Conservation (phyloP, 352 stramenopile species). For the Aphanomyces astaci region DNA sequence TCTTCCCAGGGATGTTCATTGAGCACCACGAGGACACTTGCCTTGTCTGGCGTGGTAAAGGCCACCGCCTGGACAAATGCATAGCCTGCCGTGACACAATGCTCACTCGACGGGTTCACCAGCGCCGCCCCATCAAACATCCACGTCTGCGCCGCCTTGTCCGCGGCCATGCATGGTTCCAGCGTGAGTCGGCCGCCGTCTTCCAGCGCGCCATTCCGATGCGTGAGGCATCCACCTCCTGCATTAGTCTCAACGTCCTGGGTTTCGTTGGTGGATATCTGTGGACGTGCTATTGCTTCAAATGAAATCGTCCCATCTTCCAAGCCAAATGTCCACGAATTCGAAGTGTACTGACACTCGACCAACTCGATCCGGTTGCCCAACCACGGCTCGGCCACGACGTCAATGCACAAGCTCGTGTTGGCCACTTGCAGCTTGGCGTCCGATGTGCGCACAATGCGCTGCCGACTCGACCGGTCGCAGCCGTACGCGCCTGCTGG, state of each 20-base stretch:
- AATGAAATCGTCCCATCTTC: constrained; percentile 45
- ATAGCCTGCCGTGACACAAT: constrained; percentile 76
- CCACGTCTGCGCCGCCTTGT: constrained; percentile 40
- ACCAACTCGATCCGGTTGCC: constrained; percentile 54
- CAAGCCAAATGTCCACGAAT: constrained; percentile 53
- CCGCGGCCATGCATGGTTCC: constrained; percentile 21
- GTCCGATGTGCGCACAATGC: constrained; percentile 44
- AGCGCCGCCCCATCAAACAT: constrained; percentile 30
- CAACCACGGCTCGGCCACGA: constrained; percentile 39
- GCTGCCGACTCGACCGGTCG: constrained; percentile 57
- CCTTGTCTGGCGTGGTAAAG: constrained; percentile 65
- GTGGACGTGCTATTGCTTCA: too few relatives aligned
- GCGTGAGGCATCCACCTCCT: constrained; percentile 43
- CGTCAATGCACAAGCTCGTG: constrained; percentile 51
- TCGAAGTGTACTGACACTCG: constrained; percentile 54
- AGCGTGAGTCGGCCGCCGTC: constrained; percentile 44
- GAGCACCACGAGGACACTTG: constrained; percentile 70
- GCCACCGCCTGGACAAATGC: constrained; percentile 56
- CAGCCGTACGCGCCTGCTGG: constrained; percentile 49
- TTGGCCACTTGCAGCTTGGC: constrained; percentile 58
- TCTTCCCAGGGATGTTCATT: constrained; percentile 74
- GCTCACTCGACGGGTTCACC: constrained; percentile 34
- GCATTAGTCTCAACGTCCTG: background rate
- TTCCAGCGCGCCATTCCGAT: constrained; percentile 52
- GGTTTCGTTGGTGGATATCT: too few relatives aligned